Evolutionary conservation across 2,329 filamentous ascomycete species (phyloP), one percentile per base, ranked within the genome.

Genomic region (Aspergillus ustus): DNA sequence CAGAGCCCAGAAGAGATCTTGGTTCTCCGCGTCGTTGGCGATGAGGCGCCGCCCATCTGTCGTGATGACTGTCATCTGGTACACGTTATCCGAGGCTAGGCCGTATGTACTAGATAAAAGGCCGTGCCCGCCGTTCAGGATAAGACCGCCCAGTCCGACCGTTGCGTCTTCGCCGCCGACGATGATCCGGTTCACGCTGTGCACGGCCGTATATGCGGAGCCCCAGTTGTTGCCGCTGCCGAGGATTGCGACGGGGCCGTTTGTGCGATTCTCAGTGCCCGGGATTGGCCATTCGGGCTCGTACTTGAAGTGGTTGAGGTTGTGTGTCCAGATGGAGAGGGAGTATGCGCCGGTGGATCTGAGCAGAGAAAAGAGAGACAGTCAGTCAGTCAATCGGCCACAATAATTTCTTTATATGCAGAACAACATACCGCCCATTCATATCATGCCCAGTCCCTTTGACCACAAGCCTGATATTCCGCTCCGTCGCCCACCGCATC

Each of bases 151-250:
- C 0, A 71, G 76, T 25, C 85, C 85, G 11, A 88, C 83, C 2
- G 80, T 83, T 64, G 69, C 73, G 57, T 84, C 84, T n/a, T 84
- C 82, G 4, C 86, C 86, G 19, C 82, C 83, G 4, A 87, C 80
- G 2, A 86, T 78, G 0, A 59, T 45, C 9, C 66, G 44, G 7
- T 56, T 53, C 9, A 61, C 15, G 17, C 40, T 20, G 77, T 79
- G 50, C 5, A 57, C 63, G 4, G 44, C 37, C 7, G 25, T 29
- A 20, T 59, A 57, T 1, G 51, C 62, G 13, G 57, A 48, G 6
- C 66, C 66, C 67, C 67, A 69, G 17, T 57, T 61, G 7, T 63
- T 61, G 3, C 68, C 68, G 19, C 65, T 62, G 8, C 69, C 67
- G 11, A 60, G 13, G 20, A 70, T 56, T 2, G 64, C 11, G 0